Percentiles rank a stretch among this genome's conserved stretches.
phyloP scores from a whole-genome alignment of 495 filamentous ascomycete genomes.

The Hypoxylon trugodes region DNA sequence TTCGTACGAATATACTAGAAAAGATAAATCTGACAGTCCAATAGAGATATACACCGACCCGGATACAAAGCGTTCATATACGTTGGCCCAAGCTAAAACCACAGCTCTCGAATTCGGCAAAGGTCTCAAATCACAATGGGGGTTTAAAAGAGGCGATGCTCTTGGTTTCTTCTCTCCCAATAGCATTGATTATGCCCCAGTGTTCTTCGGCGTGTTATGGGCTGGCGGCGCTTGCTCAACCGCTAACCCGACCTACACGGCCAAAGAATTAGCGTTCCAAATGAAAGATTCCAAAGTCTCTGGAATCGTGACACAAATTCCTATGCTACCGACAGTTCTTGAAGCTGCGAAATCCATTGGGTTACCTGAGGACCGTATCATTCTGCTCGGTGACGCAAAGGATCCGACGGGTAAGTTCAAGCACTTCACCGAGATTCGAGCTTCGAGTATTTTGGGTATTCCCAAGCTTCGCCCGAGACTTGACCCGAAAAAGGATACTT shows the following conservation, averaged over 20 bases:
- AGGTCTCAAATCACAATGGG: constrained; percentile 73
- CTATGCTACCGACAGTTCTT: constrained; percentile 66
- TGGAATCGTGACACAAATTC: constrained; percentile 73
- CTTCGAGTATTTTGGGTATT: constrained; percentile 59
- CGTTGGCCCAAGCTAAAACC: constrained; percentile 70
- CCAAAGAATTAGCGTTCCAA: constrained; percentile 87
- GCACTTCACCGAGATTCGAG: constrained; percentile 79
- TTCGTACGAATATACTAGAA: neutral
- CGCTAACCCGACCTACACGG: constrained; percentile 88
- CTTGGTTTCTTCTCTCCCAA: constrained; percentile 77
- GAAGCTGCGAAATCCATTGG: constrained; percentile 74
- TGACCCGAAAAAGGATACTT: constrained; percentile 65
- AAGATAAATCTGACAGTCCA: constrained; percentile 19
- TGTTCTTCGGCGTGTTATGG: constrained; percentile 84
- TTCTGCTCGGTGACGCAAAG: constrained; percentile 79
- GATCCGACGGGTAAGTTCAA: constrained; percentile 68
- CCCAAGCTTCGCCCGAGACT: constrained; percentile 50
- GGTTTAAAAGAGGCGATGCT: constrained; percentile 84
- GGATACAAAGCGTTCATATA: constrained; percentile 76
- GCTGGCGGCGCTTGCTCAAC: constrained; percentile 83
- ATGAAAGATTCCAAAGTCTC: constrained; percentile 82
- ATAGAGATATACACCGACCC: constrained; percentile 83
- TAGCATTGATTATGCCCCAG: constrained; percentile 72
- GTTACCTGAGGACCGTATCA: constrained; percentile 70
- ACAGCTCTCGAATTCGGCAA: constrained; percentile 79